Base-by-base conservation (phyloP, 148 eudicot species). In the Nyssa sinensis region DNA sequence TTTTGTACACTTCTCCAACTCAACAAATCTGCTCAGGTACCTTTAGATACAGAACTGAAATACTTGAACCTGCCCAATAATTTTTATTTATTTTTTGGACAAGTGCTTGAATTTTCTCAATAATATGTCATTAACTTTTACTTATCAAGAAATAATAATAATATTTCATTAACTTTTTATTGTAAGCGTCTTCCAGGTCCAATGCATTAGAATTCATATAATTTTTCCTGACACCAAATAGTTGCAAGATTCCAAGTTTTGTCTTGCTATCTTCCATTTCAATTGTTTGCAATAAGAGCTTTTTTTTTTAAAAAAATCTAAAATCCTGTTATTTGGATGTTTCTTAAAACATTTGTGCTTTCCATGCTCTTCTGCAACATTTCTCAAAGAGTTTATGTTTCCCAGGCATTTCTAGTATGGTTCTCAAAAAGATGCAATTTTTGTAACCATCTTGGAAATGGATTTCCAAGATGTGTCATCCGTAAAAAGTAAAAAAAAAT, bases 11-110 rank as follows among this genome's bases (percentile, higher is more conserved):
- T 94, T 74, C 97, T 94, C 63, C 98, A 94, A 71, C 97, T 94
- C 74, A 94, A 94, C 83, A 94, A 94, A 78, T 90, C 97, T 76
- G 98, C 98, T 57, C 98, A 94, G 98, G 98, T 94, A 85, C 64
- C 59, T 55, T 55, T 69, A 34, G 9, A 1, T 59, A 53, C 32
- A 19, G 14, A n/a, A 23, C 24, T 24, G 7, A 24, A 53, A 62
- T 57, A 30, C 27, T 13, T 34, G 7, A 70, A 28, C 30, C 49
- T 72, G 39, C 28, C 68, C 33, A 58, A 17, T 37, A 37, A 37
- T 37, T 9, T 37, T 37, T 9, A 37, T 37, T 37, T 37, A 37
- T 9, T 9, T 37, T n/a, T n/a, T n/a, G n/a, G n/a, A n/a, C n/a
- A n/a, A n/a, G n/a, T n/a, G n/a, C n/a, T n/a, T n/a, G n/a, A n/a